A percentile compares a stretch with the other conserved stretches of the same genome.
These are phyloP conservation scores for Cryptococcus sp. DNA, from an alignment of 1,284 basidiomycete species.

Conservation along the genomic window DNA sequence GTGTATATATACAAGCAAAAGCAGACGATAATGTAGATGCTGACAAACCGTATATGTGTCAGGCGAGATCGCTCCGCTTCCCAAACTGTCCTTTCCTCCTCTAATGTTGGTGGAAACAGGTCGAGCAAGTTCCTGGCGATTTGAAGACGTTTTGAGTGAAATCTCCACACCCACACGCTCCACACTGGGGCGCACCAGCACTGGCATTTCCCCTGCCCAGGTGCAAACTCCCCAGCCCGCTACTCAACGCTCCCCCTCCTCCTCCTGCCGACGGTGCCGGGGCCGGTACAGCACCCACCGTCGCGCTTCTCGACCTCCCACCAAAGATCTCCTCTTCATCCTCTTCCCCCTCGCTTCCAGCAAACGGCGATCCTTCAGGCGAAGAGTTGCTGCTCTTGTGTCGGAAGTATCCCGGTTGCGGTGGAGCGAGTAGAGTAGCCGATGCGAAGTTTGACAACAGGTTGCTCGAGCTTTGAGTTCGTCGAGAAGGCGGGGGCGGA, in stretches of 20 bases:
- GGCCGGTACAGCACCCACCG: neutral
- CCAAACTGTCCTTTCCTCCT: no score
- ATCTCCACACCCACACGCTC: conserved; percentile 47
- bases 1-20: no score
- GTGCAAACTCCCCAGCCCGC: conserved; percentile 22
- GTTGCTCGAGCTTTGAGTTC: conserved; percentile 27
- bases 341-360: conserved; percentile 29
- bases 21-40: no score
- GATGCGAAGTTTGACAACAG: conserved; percentile 9
- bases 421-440: conserved; percentile 6
- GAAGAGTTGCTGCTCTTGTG: conserved; percentile 4
- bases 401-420: conserved; percentile 3
- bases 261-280: neutral
- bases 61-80: no score
- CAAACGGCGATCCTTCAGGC: conserved; percentile 34
- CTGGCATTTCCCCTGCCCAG: conserved; percentile 49
- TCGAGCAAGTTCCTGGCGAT: conserved; percentile 57
- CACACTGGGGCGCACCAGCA: conserved; percentile 28
- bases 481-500: conserved; percentile 49
- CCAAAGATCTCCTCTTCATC: conserved; percentile 9
- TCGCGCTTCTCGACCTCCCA: neutral
- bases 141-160: conserved; percentile 61
- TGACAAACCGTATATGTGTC: no score
- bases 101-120: conserved; percentile 51
- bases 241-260: neutral